Conservation (phyloP, 331 rosid genomes). For the Dryas integrifolia region DNA sequence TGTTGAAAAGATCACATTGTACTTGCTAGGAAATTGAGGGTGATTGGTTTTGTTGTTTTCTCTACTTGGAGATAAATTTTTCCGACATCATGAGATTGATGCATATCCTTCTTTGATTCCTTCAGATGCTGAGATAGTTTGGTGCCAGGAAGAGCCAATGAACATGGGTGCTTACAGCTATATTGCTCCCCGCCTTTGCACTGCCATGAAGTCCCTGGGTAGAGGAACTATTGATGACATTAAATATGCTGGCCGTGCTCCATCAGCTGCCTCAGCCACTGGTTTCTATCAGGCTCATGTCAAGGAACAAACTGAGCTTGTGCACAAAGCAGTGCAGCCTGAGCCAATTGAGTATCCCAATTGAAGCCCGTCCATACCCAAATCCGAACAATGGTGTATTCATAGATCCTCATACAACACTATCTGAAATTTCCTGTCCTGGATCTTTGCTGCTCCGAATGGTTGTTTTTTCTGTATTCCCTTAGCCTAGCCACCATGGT, state of each 20-base stretch:
- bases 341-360: conserved; percentile 57
- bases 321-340: conserved; percentile 72
- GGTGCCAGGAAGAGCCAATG: conserved; percentile 99
- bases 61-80: no score
- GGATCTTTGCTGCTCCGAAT: not conserved
- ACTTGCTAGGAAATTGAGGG: no score
- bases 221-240: conserved; percentile 72
- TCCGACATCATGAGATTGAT: conserved; percentile 1
- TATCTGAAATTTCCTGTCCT: not conserved
- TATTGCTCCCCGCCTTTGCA: conserved; percentile 61
- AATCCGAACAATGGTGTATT: not conserved
- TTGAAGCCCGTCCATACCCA: conserved; percentile 17
- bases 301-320: conserved; percentile 76
- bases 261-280: conserved; percentile 91
- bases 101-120: conserved; percentile 22
- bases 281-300: conserved; percentile 83
- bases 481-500: not conserved
- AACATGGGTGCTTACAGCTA: conserved; percentile 91
- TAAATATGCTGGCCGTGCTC: conserved; percentile 84
- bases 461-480: not conserved
- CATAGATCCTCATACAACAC: not conserved
- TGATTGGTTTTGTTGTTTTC: not conserved
- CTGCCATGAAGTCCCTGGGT: conserved; percentile 67
- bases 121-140: conserved; percentile 86
- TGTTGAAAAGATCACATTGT: no score